These are phyloP conservation scores for Vitis amurensis DNA, from an alignment of 164 flowering plant genomes.

Conservation along the genomic window DNA sequence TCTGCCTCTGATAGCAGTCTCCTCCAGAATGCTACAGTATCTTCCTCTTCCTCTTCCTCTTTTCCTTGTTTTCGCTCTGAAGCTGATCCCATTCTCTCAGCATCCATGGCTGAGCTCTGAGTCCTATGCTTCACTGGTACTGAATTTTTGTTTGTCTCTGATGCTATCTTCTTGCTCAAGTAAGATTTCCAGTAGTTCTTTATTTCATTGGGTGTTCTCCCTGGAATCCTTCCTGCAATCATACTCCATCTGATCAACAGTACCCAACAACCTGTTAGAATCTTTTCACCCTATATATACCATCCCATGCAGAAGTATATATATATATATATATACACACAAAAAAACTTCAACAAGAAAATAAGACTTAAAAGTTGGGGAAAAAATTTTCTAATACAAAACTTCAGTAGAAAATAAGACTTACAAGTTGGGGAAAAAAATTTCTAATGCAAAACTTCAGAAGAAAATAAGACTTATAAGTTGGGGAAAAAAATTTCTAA, in stretches of 20 bases:
- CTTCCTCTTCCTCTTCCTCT: not conserved
- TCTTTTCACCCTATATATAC: not conserved
- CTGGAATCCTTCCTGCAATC: constrained; percentile 11
- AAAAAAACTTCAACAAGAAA: too few species aligned
- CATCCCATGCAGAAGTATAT: too few species aligned
- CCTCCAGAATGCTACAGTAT: constrained; percentile 5
- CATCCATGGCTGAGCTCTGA: not conserved
- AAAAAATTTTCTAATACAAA: too few species aligned
- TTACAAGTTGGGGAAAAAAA: too few species aligned
- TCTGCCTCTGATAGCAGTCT: constrained; percentile 2
- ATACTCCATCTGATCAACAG: constrained; percentile 5
- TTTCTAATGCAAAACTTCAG: too few species aligned
- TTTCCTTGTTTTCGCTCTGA: not conserved
- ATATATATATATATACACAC: too few species aligned
- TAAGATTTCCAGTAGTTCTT: constrained; percentile 8
- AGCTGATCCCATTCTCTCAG: not conserved
- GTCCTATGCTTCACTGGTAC: not conserved
- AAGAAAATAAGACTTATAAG: too few species aligned
- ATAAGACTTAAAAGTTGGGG: too few species aligned
- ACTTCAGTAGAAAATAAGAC: too few species aligned
- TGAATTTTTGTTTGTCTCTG: not conserved
- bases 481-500: too few species aligned
- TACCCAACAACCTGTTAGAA: not conserved
- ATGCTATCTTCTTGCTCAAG: constrained; percentile 6
- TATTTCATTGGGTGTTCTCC: constrained; percentile 9